A percentile compares a stretch with the other conserved stretches of the same genome.
Conservation (phyloP, 2,329 filamentous ascomycete species). For the Aspergillus candidus region DNA sequence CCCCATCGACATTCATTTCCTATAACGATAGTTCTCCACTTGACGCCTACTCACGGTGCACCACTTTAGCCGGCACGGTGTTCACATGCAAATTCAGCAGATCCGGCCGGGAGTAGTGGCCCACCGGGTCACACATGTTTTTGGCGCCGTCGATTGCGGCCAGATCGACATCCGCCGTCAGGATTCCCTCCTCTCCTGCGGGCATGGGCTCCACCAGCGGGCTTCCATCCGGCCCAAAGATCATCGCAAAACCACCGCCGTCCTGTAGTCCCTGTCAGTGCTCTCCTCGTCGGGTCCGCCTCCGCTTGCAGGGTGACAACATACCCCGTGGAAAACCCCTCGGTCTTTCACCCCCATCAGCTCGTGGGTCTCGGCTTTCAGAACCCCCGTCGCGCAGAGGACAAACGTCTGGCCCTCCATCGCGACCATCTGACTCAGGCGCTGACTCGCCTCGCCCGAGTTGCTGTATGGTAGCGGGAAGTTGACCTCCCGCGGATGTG, state of each 20-base stretch:
- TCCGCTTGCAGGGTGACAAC: slow-evolving; percentile 6
- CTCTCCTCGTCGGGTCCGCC: too few relatives aligned
- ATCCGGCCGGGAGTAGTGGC: slow-evolving; percentile 20
- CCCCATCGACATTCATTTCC: too few relatives aligned
- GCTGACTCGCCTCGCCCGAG: neutral
- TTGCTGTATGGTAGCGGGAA: neutral
- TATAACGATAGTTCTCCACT: too few relatives aligned
- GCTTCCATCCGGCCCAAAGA: slow-evolving; percentile 50
- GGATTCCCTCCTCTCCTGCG: slow-evolving; percentile 42
- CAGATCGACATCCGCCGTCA: slow-evolving; percentile 49
- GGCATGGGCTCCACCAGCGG: slow-evolving; percentile 37
- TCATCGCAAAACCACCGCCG: slow-evolving; percentile 44
- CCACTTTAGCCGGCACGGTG: neutral
- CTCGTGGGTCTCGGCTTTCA: too few relatives aligned
- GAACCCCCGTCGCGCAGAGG: slow-evolving; percentile 16
- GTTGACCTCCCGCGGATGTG: too few relatives aligned
- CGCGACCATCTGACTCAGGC: slow-evolving; percentile 37
- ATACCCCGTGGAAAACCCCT: neutral
- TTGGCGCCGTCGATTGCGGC: slow-evolving; percentile 16
- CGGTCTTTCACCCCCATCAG: slow-evolving; percentile 7
- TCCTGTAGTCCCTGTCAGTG: too few relatives aligned
- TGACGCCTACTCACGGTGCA: too few relatives aligned
- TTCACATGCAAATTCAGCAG: slow-evolving; percentile 15
- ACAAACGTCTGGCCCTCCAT: slow-evolving; percentile 43
- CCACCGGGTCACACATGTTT: slow-evolving; percentile 14